Percentiles rank a stretch among this genome's conserved stretches.
These are phyloP conservation scores for Triticum monococcum DNA, from an alignment of 176 grass and related monocot species.

Conservation along the genomic window DNA sequence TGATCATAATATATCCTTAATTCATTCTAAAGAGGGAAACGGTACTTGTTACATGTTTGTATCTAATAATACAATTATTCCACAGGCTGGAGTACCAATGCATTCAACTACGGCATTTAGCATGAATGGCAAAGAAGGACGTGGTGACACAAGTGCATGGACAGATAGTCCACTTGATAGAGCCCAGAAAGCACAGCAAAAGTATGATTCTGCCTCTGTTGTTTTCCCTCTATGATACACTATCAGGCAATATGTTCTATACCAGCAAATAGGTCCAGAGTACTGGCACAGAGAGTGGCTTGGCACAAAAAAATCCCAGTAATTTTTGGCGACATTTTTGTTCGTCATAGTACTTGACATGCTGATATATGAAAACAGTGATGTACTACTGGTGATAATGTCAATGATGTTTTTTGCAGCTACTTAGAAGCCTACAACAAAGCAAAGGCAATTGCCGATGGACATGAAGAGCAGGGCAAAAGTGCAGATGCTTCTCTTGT, in stretches of 20 bases:
- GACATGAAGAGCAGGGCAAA: slow-evolving; percentile 44
- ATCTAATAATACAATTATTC: neutral
- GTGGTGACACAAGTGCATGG: slow-evolving; percentile 84
- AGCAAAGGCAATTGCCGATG: slow-evolving; percentile 77
- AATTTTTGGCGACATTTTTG: neutral
- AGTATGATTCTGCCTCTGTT: slow-evolving; percentile 38
- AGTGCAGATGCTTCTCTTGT: slow-evolving; percentile 61
- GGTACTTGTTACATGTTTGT: slow-evolving; percentile 18
- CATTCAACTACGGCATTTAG: slow-evolving; percentile 90
- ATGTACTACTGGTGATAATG: slow-evolving; percentile 11
- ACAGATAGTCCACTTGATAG: slow-evolving; percentile 88
- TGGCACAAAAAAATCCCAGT: neutral
- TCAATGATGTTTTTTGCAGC: slow-evolving; percentile 41
- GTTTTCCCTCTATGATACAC: neutral
- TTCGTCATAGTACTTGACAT: neutral
- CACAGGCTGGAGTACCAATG: slow-evolving; percentile 81
- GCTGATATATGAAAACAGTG: neutral
- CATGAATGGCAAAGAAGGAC: slow-evolving; percentile 76
- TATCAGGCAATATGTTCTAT: neutral
- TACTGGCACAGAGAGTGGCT: neutral
- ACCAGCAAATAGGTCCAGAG: neutral
- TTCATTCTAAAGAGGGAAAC: neutral
- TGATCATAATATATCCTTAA: neutral
- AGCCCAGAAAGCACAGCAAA: slow-evolving; percentile 85
- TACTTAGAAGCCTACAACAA: slow-evolving; percentile 94